Conservation (phyloP, 352 stramenopile species). For the Phytopythium ostracodes region DNA sequence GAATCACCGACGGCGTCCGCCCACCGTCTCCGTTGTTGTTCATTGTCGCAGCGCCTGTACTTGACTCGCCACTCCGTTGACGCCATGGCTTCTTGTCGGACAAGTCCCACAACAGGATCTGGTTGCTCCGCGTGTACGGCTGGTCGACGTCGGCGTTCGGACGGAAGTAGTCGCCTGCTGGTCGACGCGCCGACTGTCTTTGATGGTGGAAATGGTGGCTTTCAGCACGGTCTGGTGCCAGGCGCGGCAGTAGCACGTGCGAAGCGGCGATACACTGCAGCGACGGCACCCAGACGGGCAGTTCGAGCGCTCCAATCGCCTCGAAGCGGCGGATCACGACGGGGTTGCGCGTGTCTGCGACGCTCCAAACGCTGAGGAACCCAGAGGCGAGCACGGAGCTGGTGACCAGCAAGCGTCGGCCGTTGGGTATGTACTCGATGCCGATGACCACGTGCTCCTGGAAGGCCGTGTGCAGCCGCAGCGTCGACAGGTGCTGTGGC, state of each 20-base stretch:
- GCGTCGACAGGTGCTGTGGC: constrained; percentile 53
- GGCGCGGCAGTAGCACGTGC: constrained; percentile 38
- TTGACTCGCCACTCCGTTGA: background rate
- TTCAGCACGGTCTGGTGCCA: background rate
- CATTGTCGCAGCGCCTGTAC: background rate
- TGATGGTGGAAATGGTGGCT: background rate
- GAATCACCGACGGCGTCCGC: constrained; percentile 13
- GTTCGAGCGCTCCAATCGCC: constrained; percentile 42
- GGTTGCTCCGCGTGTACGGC: constrained; percentile 38
- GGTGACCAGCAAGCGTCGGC: constrained; percentile 35
- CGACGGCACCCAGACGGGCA: constrained; percentile 50
- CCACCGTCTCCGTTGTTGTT: background rate
- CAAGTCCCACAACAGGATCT: constrained; percentile 58
- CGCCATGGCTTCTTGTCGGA: constrained; percentile 16
- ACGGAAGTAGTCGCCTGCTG: constrained; percentile 20
- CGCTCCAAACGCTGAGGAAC: constrained; percentile 59
- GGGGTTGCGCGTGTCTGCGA: constrained; percentile 44
- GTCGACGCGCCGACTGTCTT: background rate
- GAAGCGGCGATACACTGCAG: constrained; percentile 47
- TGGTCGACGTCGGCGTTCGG: constrained; percentile 24
- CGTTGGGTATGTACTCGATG: constrained; percentile 47
- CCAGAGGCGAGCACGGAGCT: constrained; percentile 49
- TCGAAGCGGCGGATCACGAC: constrained; percentile 68
- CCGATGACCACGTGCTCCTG: constrained; percentile 59
- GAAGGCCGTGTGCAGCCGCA: constrained; percentile 73